Evolutionary conservation across 148 eudicot species (phyloP), one percentile per base, ranked within the genome.

Genomic region (Camellia japonica): DNA sequence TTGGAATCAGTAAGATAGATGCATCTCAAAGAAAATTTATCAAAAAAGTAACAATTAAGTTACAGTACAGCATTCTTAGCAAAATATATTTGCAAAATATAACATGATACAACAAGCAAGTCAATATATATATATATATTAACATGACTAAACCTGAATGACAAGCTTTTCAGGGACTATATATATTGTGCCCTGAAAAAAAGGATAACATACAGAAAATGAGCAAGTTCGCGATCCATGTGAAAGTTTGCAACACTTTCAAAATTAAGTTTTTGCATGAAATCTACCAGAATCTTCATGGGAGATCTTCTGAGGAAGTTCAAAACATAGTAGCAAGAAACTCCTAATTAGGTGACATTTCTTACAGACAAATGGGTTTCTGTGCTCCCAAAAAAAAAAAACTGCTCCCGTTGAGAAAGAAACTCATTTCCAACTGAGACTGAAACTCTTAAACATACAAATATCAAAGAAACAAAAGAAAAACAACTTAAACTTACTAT

Each of bases 21-120:
- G 74, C 42, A 71, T 71, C 74, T 71, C 74, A 71, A n/a, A 69
- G 18, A 69, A 51, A 19, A 54, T 19, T 71, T 20, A 49, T 11
- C 41, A 41, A 10, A 71, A n/a, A 20, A 47, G 8, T 0, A 63
- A 23, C 38, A 63, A 63, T 63, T 59, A 59, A 63, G 67, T 5
- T 19, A 11, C 59, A 8, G 14, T 19, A 10, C 58, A 49, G 3
- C 38, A 71, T 19, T 30, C 16, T 47, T 51, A 19, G 58, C 38
- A 19, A 71, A 51, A 51, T 12, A 5, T 19, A 51, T 23, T 47
- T 10, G 59, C 15, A 20, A 51, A 2, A 46, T 46, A 70, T n/a
- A 46, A 44, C 38, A 60, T 15, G 20, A 15, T 59, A 59, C 64
- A 60, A 60, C 10, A 7, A 13, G 8, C 71, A 67, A 67, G 71